Conservation (phyloP, 1,284 basidiomycete species). For the Ceratobasidium sp. region DNA sequence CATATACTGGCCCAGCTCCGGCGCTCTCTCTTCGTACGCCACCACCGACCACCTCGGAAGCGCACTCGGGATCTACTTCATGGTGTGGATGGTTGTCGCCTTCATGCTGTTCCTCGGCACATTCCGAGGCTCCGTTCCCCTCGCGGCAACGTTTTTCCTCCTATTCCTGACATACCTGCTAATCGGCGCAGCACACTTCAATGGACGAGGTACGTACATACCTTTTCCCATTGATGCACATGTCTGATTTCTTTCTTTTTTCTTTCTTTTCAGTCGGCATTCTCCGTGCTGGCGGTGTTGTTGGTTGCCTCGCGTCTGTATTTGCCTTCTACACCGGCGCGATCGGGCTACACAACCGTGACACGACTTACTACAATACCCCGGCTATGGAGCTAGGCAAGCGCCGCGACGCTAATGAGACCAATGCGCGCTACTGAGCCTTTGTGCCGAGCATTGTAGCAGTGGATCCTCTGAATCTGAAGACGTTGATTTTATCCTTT, state of each 20-base stretch:
- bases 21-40: conserved; percentile 38
- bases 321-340: conserved; percentile 77
- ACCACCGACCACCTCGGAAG: conserved; percentile 37
- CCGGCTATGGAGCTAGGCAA: conserved; percentile 38
- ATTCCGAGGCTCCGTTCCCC: conserved; percentile 52
- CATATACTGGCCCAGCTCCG: conserved; percentile 45
- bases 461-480: no score
- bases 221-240: conserved; percentile 46
- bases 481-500: no score
- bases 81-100: conserved; percentile 49
- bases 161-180: conserved; percentile 56
- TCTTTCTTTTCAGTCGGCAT: conserved; percentile 33
- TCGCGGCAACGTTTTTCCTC: conserved; percentile 57
- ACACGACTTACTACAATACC: conserved; percentile 48
- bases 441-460: no score
- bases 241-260: neutral
- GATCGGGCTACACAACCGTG: conserved; percentile 66
- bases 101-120: conserved; percentile 51
- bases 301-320: conserved; percentile 75
- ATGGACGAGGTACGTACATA: conserved; percentile 56
- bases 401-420: conserved; percentile 27
- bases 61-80: conserved; percentile 46
- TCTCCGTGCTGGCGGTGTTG: conserved; percentile 73
- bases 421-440: conserved; percentile 18
- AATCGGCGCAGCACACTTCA: conserved; percentile 45